These are phyloP conservation scores for Micromonas commoda DNA, from an alignment of 139 green algal species.

Conservation along the genomic window DNA sequence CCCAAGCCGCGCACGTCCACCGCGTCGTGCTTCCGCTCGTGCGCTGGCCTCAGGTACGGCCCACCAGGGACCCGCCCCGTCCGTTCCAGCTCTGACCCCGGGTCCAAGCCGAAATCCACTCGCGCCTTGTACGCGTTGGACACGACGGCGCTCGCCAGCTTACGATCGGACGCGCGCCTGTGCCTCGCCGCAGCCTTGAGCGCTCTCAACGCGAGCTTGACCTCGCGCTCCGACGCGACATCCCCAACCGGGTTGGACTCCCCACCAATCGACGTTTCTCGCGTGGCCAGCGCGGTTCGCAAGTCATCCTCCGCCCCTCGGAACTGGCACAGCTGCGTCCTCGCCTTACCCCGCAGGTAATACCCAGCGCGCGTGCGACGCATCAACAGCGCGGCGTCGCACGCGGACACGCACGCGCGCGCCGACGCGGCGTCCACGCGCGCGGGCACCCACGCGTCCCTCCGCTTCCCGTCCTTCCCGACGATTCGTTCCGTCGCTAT, in stretches of 20 bases:
- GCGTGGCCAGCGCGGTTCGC: not conserved
- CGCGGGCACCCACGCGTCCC: too few species aligned
- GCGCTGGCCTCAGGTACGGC: not conserved
- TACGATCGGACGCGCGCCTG: not conserved
- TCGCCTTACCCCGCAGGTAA: not conserved
- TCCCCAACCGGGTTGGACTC: not conserved
- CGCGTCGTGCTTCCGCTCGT: not conserved
- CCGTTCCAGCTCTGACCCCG: not conserved
- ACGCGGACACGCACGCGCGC: not conserved
- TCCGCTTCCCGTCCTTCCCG: too few species aligned
- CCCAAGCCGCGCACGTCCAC: not conserved
- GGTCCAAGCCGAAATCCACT: not conserved
- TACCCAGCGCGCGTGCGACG: not conserved
- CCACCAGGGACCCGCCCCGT: not conserved
- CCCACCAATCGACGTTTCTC: not conserved
- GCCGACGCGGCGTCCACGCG: too few species aligned
- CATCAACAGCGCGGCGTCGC: not conserved
- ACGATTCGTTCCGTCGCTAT: too few species aligned
- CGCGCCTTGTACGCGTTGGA: not conserved
- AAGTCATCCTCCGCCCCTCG: not conserved
- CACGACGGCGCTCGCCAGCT: not conserved
- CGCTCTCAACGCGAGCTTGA: not conserved
- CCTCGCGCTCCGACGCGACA: not conserved
- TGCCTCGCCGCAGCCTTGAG: not conserved
- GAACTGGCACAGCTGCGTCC: not conserved